phyloP scores from a whole-genome alignment of 345 rosid genomes.

The Populus deltoides region DNA sequence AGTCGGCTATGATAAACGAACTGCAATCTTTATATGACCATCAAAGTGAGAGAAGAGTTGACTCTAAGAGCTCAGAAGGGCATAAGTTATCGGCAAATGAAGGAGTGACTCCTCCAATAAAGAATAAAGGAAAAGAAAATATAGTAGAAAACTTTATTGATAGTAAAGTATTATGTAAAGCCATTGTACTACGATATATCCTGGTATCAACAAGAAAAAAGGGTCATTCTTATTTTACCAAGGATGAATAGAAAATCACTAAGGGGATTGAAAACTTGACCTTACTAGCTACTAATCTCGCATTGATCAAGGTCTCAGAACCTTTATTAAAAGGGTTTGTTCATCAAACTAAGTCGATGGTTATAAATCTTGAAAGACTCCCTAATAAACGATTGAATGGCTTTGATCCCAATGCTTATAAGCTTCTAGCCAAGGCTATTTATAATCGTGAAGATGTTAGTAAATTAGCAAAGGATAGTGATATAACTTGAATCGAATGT shows the following conservation, averaged over 20 bases:
- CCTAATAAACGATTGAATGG: not conserved
- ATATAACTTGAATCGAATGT: no score
- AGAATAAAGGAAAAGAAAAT: not conserved
- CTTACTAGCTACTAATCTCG: not conserved
- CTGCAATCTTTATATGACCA: no score
- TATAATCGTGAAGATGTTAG: not conserved
- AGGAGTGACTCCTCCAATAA: not conserved
- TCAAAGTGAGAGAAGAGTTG: no score
- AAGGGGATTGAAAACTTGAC: not conserved
- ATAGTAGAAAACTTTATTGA: not conserved
- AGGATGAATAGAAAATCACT: not conserved
- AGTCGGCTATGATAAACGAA: no score
- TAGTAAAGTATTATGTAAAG: no score
- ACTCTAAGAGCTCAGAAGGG: no score
- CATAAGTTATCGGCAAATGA: no score
- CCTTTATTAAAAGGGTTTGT: not conserved
- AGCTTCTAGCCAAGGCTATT: not conserved
- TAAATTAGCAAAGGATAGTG: not conserved
- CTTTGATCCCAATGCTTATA: conserved; percentile 1
- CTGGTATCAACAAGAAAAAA: not conserved
- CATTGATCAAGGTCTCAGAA: not conserved
- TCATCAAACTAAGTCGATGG: not conserved
- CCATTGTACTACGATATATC: not conserved
- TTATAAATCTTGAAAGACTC: not conserved
- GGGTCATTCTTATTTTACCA: not conserved